Conservation (phyloP, 805 yeast species). For the Starmerella potacharoeniae region DNA sequence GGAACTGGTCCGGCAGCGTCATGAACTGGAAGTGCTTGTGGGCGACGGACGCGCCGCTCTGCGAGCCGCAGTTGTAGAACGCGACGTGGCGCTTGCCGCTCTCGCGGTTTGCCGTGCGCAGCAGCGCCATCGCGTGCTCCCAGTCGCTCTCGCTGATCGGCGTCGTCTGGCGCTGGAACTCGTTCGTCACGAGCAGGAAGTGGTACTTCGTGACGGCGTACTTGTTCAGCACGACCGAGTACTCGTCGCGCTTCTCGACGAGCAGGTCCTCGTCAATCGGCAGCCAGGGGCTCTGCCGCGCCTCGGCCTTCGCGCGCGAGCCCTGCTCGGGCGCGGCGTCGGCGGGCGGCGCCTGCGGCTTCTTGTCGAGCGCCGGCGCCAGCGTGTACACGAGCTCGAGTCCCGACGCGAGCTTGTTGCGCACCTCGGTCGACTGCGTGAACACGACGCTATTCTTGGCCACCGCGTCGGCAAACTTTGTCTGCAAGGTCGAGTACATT, state of each 20-base stretch:
- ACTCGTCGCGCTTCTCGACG: constrained; percentile 41
- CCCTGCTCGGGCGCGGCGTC: background rate
- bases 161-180: constrained; percentile 57
- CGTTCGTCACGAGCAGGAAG: constrained; percentile 63
- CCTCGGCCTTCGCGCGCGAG: background rate
- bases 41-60: constrained; percentile 88
- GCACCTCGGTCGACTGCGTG: constrained; percentile 37
- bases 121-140: constrained; percentile 42
- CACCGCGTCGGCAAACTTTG: constrained; percentile 39
- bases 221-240: constrained; percentile 68
- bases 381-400: constrained; percentile 27
- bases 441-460: constrained; percentile 38
- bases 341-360: constrained; percentile 23
- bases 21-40: constrained; percentile 89
- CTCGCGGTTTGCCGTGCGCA: constrained; percentile 38
- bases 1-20: constrained; percentile 49
- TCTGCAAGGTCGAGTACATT: constrained; percentile 20
- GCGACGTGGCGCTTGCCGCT: constrained; percentile 51
- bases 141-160: constrained; percentile 67
- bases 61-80: constrained; percentile 79
- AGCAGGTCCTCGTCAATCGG: constrained; percentile 69
- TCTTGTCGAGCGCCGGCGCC: constrained; percentile 31
- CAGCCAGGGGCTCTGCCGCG: constrained; percentile 52
- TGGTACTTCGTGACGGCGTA: constrained; percentile 77
- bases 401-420: constrained; percentile 28